phyloP scores from a whole-genome alignment of 176 grass and related monocot species.

The Zea mays region Zm-B73-REFERENCE-NAM-5.0 NC_050097.1:6054501-6055000 shows the following conservation, averaged over 20 bases:
- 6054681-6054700: conserved; percentile 19
- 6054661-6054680: conserved; percentile 23
- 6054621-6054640: conserved; percentile 15
- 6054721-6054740: conserved; percentile 26
- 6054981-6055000: conserved; percentile 23
- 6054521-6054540: conserved; percentile 21
- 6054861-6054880: conserved; percentile 99
- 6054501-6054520: conserved; percentile 16
- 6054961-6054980: conserved; percentile 9
- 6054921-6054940: neutral
- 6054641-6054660: conserved; percentile 18
- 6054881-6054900: conserved; percentile 63
- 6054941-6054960: conserved; percentile 8
- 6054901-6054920: conserved; percentile 25
- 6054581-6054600: conserved; percentile 8
- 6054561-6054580: neutral
- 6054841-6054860: conserved; percentile 96
- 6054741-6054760: conserved; percentile 95
- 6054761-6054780: conserved; percentile 97
- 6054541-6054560: conserved; percentile 24
- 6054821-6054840: conserved; percentile 96
- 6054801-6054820: conserved; percentile 99
- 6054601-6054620: conserved; percentile 6
- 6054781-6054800: conserved; percentile 99
- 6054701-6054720: neutral